Conservation (phyloP, 169 alveolate genomes). For the Cryptosporidium xiaoi region DNA sequence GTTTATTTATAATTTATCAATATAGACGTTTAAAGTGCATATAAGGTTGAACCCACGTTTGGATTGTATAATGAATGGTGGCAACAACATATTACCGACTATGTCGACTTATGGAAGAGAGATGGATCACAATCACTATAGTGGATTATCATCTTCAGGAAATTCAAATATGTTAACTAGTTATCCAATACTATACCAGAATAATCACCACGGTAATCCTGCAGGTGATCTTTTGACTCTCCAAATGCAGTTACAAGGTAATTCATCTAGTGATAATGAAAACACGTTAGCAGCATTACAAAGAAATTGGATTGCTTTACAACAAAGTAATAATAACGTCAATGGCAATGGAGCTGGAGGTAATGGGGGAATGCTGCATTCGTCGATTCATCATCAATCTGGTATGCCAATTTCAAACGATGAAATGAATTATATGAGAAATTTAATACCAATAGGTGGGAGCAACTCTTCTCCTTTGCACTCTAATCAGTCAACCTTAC, state of each 20-base stretch:
- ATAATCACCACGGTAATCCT: conserved; percentile 62
- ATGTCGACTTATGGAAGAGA: conserved; percentile 72
- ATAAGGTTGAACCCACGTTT: too few species aligned
- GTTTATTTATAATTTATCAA: too few species aligned
- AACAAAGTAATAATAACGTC: conserved; percentile 45
- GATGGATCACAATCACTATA: conserved; percentile 68
- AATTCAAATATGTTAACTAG: conserved; percentile 64
- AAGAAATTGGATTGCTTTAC: conserved; percentile 74
- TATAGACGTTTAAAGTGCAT: too few species aligned
- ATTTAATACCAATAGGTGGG: conserved; percentile 64
- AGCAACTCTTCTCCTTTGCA: conserved; percentile 67
- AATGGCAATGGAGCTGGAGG: conserved; percentile 24
- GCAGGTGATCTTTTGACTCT: conserved; percentile 69
- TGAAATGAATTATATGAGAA: conserved; percentile 68
- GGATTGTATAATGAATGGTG: conserved; percentile 64
- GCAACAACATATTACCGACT: conserved; percentile 50
- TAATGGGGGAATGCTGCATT: conserved; percentile 40
- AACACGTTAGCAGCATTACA: conserved; percentile 69
- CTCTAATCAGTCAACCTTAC: conserved; percentile 59
- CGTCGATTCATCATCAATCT: conserved; percentile 69
- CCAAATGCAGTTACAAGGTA: conserved; percentile 70
- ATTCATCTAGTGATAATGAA: conserved; percentile 59
- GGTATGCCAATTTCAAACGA: conserved; percentile 50
- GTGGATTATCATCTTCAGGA: conserved; percentile 53
- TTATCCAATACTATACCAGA: conserved; percentile 65